These are phyloP conservation scores for Amylostereum chailletii DNA, from an alignment of 1,284 basidiomycete genomes.

Conservation along the genomic window DNA sequence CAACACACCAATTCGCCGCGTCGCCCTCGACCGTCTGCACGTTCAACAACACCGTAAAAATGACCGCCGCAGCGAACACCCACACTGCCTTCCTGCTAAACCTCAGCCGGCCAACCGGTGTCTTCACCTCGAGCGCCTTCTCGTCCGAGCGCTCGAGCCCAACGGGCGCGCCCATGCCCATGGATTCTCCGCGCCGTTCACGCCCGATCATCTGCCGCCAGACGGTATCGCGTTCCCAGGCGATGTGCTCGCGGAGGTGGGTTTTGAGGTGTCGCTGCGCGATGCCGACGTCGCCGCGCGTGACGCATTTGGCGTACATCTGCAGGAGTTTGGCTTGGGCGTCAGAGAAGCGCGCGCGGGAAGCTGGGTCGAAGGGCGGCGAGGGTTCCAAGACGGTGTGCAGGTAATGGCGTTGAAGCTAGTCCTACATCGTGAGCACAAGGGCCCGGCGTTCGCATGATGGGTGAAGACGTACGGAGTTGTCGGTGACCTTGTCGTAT, in stretches of 20 bases:
- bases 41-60: conserved; percentile 58
- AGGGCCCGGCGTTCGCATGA: not conserved
- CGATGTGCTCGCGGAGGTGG: conserved; percentile 88
- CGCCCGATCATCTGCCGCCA: conserved; percentile 98
- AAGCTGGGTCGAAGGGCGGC: conserved; percentile 57
- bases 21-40: conserved; percentile 50
- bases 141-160: conserved; percentile 36
- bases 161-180: conserved; percentile 39
- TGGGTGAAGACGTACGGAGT: conserved; percentile 36
- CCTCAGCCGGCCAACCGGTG: conserved; percentile 55
- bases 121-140: conserved; percentile 44
- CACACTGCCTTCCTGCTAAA: conserved; percentile 59
- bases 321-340: conserved; percentile 58
- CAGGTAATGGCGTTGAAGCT: conserved; percentile 82
- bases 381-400: conserved; percentile 65
- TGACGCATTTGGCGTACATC: conserved; percentile 84
- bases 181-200: conserved; percentile 60
- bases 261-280: conserved; percentile 82
- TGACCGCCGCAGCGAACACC: conserved; percentile 43
- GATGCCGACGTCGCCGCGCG: conserved; percentile 60
- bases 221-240: conserved; percentile 92
- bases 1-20: conserved; percentile 89
- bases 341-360: conserved; percentile 60
- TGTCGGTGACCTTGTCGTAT: conserved; percentile 93
- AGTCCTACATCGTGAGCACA: conserved; percentile 1